Conservation (phyloP, 352 stramenopile genomes). For the Blastocystis sp. region DNA sequence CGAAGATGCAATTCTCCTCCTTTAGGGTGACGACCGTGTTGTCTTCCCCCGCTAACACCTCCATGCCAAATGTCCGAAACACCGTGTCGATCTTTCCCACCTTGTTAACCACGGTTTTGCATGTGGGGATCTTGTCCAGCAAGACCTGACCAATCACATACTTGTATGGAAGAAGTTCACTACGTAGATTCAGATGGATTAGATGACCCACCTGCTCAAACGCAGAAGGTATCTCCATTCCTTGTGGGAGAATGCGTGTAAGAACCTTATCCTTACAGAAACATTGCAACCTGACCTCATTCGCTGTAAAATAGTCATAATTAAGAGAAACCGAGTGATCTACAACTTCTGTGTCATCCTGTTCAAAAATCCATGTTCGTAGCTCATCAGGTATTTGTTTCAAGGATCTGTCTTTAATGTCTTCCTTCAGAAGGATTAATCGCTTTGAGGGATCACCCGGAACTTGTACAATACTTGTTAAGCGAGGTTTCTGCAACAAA, state of each 20-base stretch:
- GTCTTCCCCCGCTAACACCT: conserved; percentile 75
- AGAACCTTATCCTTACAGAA: background rate
- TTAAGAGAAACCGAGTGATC: conserved; percentile 19
- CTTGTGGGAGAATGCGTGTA: conserved; percentile 68
- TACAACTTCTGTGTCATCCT: conserved; percentile 13
- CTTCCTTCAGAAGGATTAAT: conserved; percentile 19
- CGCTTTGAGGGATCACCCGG: background rate
- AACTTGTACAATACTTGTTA: background rate
- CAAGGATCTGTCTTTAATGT: background rate
- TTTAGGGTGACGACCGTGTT: conserved; percentile 75
- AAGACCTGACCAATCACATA: conserved; percentile 88
- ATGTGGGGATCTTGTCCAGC: conserved; percentile 86
- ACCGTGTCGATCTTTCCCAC: conserved; percentile 84
- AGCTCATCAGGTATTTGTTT: background rate
- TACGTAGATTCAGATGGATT: conserved; percentile 89
- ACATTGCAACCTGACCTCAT: conserved; percentile 63
- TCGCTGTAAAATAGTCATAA: conserved; percentile 68
- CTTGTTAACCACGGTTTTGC: conserved; percentile 96
- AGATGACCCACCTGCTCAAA: conserved; percentile 93
- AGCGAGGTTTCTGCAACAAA: background rate
- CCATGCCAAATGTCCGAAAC: conserved; percentile 83
- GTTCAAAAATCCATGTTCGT: conserved; percentile 40
- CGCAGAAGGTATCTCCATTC: conserved; percentile 80
- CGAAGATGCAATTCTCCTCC: conserved; percentile 76
- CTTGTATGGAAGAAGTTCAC: conserved; percentile 87